These are phyloP conservation scores for Kurtzmaniella quercitrusa DNA, from an alignment of 1,139 yeast species.

Conservation along the genomic window DNA sequence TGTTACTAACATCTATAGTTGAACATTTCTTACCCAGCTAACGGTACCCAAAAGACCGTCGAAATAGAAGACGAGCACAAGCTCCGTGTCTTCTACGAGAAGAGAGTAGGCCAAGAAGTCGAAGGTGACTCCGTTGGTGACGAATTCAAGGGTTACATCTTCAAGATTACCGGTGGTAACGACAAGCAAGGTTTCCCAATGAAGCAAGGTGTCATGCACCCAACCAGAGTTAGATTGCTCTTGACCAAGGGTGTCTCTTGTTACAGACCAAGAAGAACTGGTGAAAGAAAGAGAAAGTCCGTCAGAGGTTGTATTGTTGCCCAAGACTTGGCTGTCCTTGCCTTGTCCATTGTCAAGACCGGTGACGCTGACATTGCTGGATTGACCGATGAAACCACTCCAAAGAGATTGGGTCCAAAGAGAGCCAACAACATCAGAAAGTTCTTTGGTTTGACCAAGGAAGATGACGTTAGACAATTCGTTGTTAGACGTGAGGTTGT, in stretches of 20 bases:
- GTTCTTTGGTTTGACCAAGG: slow-evolving; percentile 98
- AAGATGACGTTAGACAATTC: slow-evolving; percentile 91
- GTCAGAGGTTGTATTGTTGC: slow-evolving; percentile 99
- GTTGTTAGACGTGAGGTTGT: slow-evolving; percentile 98
- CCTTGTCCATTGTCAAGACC: slow-evolving; percentile 93
- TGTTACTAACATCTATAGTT: slow-evolving; percentile 46
- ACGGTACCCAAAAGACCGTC: slow-evolving; percentile 98
- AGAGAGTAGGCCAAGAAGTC: slow-evolving; percentile 99
- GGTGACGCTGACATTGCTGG: slow-evolving; percentile 96
- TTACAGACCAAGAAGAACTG: slow-evolving; percentile 99
- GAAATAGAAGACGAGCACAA: slow-evolving; percentile 99
- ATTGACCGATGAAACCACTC: slow-evolving; percentile 88
- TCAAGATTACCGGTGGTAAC: slow-evolving; percentile 99
- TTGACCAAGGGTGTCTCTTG: slow-evolving; percentile 94
- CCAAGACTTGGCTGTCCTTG: slow-evolving; percentile 92
- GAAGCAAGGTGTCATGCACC: slow-evolving; percentile 99
- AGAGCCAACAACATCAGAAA: slow-evolving; percentile 99
- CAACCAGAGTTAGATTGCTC: slow-evolving; percentile 98
- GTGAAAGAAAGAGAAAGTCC: slow-evolving; percentile 99
- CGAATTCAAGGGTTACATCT: slow-evolving; percentile 98
- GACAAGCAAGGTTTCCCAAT: slow-evolving; percentile 99
- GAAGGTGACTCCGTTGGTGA: slow-evolving; percentile 98
- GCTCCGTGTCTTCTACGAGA: slow-evolving; percentile 97
- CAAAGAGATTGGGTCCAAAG: slow-evolving; percentile 99
- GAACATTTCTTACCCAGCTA: slow-evolving; percentile 99